Conservation (phyloP, 2,329 filamentous ascomycete species). For the Phialocephala subalpina region DNA sequence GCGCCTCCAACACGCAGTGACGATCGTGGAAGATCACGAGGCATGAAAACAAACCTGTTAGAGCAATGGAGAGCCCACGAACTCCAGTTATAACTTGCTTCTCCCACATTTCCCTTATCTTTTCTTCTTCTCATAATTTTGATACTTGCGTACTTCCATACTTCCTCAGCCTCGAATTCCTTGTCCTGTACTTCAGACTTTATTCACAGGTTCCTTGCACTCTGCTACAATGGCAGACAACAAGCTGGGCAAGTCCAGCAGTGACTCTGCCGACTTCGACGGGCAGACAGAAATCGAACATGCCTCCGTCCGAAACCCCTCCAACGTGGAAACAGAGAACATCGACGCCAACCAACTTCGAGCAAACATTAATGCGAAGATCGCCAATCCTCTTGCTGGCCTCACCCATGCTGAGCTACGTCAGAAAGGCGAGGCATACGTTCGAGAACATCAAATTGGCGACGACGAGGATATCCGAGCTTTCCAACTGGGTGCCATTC, state of each 20-base stretch:
- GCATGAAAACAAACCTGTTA: background rate
- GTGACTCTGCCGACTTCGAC: constrained; percentile 10
- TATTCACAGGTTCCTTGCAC: background rate
- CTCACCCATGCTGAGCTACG: constrained; percentile 58
- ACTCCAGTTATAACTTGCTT: background rate
- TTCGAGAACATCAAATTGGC: constrained; percentile 60
- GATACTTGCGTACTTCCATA: background rate
- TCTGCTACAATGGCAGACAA: background rate
- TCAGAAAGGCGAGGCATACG: constrained; percentile 65
- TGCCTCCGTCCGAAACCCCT: background rate
- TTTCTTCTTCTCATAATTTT: background rate
- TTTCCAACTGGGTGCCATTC: constrained; percentile 66
- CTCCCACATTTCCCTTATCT: background rate
- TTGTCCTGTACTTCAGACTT: background rate
- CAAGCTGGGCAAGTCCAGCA: constrained; percentile 4
- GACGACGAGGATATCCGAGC: constrained; percentile 63
- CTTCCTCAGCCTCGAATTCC: background rate
- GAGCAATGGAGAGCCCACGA: background rate
- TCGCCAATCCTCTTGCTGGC: constrained; percentile 61
- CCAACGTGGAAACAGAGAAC: background rate
- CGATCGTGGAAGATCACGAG: constrained; percentile 3
- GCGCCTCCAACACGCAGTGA: background rate
- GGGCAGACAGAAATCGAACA: constrained; percentile 18
- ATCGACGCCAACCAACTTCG: constrained; percentile 28
- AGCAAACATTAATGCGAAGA: constrained; percentile 53